Evolutionary conservation across 2,329 filamentous ascomycete genomes (phyloP), one percentile per base, ranked within the genome.

Genomic region (Colletotrichum coccodes): DNA sequence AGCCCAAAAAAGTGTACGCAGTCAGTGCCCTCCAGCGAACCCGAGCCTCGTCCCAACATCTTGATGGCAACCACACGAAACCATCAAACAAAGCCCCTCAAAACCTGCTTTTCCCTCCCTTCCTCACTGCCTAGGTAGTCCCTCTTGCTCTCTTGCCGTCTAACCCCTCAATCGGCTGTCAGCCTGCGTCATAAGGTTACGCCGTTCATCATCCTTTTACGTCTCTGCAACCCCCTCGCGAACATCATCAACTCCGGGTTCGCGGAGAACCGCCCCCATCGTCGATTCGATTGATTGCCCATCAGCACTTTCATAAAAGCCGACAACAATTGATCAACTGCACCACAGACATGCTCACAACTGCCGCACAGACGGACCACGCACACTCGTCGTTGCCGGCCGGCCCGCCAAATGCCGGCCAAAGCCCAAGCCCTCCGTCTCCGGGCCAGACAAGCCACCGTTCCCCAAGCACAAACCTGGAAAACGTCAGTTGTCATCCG

Each of bases 51-150:
- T 46, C 49, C 52, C 60, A 57, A 42, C 54, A 44, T 34, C 14
- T 49, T 59, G 42, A 63, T 30, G 34, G 49, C 54, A 58, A 32
- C 61, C 65, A 65, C 53, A 68, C 34, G 61, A 68, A 68, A 68
- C 65, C 42, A 18, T 62, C 61, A 65, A 34, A 68, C 60, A 49
- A 46, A 40, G 53, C 53, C 28, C 65, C 38, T 49, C 64, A 64
- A 64, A 62, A 47, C 47, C n/a, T 46, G 44, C 46, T 30, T 52
- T 26, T 12, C 3, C 21, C 21, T 11, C 14, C 32, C 11, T 11
- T 12, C 14, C 18, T 38, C 16, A 23, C 11, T 40, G 23, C 12
- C 57, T 30, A 23, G 6, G 21, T n/a, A n/a, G 28, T 32, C 46
- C 34, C 16, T 32, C 26, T 38, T 9, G 14, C 11, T 42, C 36